Evolutionary conservation across 169 alveolate genomes (phyloP), one percentile per base, ranked within the genome.

Genomic region (Plasmodium chabaudi): DNA sequence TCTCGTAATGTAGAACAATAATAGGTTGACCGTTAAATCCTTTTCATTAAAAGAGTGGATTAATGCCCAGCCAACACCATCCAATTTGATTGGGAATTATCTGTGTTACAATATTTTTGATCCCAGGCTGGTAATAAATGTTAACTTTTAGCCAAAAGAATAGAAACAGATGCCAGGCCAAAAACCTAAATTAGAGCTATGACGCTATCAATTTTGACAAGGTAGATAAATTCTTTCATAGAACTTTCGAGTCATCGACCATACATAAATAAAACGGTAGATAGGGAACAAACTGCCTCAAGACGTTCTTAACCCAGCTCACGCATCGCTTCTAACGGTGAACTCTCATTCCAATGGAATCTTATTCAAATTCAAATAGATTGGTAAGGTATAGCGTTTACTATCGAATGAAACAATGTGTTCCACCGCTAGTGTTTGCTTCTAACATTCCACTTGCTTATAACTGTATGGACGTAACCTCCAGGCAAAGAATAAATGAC

Each of bases 211-310:
- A 57, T 57, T 67, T 67, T 67, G 39, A 67, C 74, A 67, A 67
- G 74, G 53, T 27, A 39, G 74, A 39, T 67, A 67, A 39, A 67
- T 39, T 67, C 74, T 67, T 67, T 67, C 74, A 67, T 67, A 67
- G 74, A 67, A 67, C 74, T 67, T 67, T 39, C 74, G 74, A 39
- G n/a, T 67, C 74, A 67, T 67, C 74, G 1, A 27, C 74, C 74
- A 67, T 67, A 67, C 74, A 67, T 9, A 67, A 13, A 67, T 61
- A 84, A 73, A 55, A 49, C 71, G 93, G 93, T 67, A 84, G 93
- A 87, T 86, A 53, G 93, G 93, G 93, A 59, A 86, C 89, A 55
- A 84, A 53, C 88, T 87, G 93, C 93, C 93, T 87, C 93, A 87
- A 87, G 93, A 87, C 93, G 93, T 84, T 74, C 61, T 86, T 86